Percentiles rank a stretch among this genome's conserved stretches.
phyloP scores from a whole-genome alignment of 495 filamentous ascomycete species.

The Xeromyces bisporus region DNA sequence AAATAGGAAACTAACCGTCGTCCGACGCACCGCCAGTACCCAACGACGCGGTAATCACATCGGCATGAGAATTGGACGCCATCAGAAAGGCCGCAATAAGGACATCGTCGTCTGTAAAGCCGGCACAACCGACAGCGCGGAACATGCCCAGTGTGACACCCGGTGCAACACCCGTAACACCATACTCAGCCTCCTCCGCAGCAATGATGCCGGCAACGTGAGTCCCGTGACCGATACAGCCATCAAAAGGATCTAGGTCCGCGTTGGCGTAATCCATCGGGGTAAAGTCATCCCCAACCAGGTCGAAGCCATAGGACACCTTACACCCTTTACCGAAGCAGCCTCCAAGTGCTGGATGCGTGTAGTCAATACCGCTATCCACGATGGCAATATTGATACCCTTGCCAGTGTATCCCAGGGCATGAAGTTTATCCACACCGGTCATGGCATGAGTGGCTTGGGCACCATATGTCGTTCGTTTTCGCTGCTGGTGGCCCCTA shows the following conservation, averaged over 20 bases:
- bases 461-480: conserved; percentile 1
- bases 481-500: conserved; percentile 1
- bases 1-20: conserved; percentile 27
- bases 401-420: conserved; percentile 5
- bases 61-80: conserved; percentile 39
- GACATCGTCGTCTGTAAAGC: conserved; percentile 31
- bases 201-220: conserved; percentile 25
- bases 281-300: conserved; percentile 24
- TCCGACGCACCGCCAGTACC: conserved; percentile 38
- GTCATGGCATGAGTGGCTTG: conserved; percentile 8
- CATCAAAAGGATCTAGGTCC: conserved; percentile 22
- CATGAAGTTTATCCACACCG: conserved; percentile 11
- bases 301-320: conserved; percentile 21
- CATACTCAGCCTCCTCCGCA: conserved; percentile 27
- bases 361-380: conserved; percentile 37
- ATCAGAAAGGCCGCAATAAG: conserved; percentile 37
- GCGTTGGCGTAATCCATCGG: conserved; percentile 9
- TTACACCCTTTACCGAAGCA: conserved; percentile 37
- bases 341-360: conserved; percentile 39
- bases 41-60: conserved; percentile 43
- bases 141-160: conserved; percentile 37
- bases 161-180: conserved; percentile 37
- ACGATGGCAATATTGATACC: conserved; percentile 10
- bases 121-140: conserved; percentile 30
- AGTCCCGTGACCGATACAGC: conserved; percentile 26